Evolutionary conservation across 352 stramenopile species (phyloP).

Genomic region (Phytophthora hibernalis): DNA sequence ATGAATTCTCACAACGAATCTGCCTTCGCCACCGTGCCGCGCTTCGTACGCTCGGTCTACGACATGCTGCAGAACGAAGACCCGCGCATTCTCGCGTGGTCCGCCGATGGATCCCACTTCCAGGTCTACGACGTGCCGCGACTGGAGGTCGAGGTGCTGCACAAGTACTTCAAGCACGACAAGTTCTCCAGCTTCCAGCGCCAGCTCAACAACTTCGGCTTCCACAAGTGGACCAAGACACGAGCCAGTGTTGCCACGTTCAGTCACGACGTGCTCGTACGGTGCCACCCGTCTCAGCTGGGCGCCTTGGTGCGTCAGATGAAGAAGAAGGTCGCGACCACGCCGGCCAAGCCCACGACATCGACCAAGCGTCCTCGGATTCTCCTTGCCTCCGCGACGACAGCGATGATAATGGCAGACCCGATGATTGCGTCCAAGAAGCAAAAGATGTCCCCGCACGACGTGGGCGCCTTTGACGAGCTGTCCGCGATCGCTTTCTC

Average conservation of each 20-base stretch:
- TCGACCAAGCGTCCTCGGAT: constrained; percentile 16
- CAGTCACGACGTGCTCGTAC: constrained; percentile 65
- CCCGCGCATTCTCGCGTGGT: constrained; percentile 54
- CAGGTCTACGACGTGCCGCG: constrained; percentile 78
- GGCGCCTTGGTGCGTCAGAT: constrained; percentile 17
- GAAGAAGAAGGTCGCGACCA: constrained; percentile 6
- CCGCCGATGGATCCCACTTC: constrained; percentile 67
- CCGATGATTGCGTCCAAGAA: constrained; percentile 6
- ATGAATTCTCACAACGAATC: background rate
- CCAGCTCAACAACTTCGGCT: constrained; percentile 93
- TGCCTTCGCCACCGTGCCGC: constrained; percentile 26
- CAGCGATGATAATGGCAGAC: background rate
- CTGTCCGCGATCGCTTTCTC: background rate
- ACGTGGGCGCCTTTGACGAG: constrained; percentile 23
- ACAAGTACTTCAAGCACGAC: constrained; percentile 85
- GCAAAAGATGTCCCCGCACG: constrained; percentile 28
- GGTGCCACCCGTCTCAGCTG: constrained; percentile 42
- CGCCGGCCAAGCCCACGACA: background rate
- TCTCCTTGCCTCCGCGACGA: background rate
- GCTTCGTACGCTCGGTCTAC: constrained; percentile 57
- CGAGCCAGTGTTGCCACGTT: constrained; percentile 69
- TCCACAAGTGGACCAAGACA: constrained; percentile 86
- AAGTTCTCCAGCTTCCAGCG: constrained; percentile 92
- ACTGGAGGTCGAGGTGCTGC: constrained; percentile 67
- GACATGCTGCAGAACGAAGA: constrained; percentile 73